Percentiles rank a stretch among this genome's conserved stretches.
phyloP scores from a whole-genome alignment of 2,329 filamentous ascomycete genomes.

The Ophiosphaerella herpotricha region DNA sequence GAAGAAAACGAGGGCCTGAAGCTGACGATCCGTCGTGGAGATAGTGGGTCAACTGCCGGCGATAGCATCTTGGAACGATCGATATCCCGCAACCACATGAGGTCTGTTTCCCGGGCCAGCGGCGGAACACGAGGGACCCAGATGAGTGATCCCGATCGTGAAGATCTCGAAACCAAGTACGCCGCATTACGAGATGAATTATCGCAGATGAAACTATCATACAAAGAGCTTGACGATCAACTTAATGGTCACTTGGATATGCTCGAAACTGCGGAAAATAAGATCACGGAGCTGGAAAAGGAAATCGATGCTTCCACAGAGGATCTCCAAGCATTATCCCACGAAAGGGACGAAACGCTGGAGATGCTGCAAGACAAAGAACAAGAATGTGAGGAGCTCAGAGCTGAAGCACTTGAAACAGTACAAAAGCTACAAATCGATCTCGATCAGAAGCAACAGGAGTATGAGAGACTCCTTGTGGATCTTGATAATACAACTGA shows the following conservation, averaged over 20 bases:
- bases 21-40: constrained; percentile 77
- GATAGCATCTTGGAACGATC: constrained; percentile 96
- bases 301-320: constrained; percentile 80
- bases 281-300: constrained; percentile 72
- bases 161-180: constrained; percentile 83
- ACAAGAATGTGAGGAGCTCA: constrained; percentile 56
- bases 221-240: constrained; percentile 84
- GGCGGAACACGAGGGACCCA: constrained; percentile 60
- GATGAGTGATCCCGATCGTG: constrained; percentile 69
- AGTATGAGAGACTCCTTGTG: constrained; percentile 70
- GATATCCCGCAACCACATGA: constrained; percentile 77
- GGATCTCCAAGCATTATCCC: constrained; percentile 77
- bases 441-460: constrained; percentile 71
- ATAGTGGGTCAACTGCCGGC: constrained; percentile 65
- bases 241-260: constrained; percentile 80
- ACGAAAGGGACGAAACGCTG: constrained; percentile 84
- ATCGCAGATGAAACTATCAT: constrained; percentile 83
- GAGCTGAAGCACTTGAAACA: constrained; percentile 63
- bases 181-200: constrained; percentile 84
- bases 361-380: constrained; percentile 71
- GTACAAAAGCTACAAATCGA: constrained; percentile 65
- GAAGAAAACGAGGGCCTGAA: constrained; percentile 98
- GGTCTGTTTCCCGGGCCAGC: constrained; percentile 76
- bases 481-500: constrained; percentile 79
- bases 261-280: constrained; percentile 66